These are phyloP conservation scores for Cytospora mali DNA, from an alignment of 2,329 filamentous ascomycete species.

Conservation along the genomic window DNA sequence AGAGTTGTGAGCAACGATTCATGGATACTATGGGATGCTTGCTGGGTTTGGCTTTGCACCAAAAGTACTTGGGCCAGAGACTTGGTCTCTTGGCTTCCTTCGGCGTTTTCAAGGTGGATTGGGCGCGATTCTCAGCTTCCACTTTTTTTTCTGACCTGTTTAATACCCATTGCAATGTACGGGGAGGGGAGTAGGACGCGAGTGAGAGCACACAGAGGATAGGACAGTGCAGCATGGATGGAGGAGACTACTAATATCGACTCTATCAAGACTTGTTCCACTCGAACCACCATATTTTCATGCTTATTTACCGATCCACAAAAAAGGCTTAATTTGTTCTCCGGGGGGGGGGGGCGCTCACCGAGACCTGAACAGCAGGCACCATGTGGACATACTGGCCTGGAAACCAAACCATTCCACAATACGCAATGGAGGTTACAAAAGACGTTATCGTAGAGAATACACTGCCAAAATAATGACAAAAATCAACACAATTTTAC, in stretches of 20 bases:
- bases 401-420: not conserved
- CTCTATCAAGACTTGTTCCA: not conserved
- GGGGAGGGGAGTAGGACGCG: not conserved
- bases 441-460: not conserved
- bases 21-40: not conserved
- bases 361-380: too few relatives aligned
- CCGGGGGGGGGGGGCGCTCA: too few relatives aligned
- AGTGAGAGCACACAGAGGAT: not conserved
- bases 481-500: not conserved
- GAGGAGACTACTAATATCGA: too few relatives aligned
- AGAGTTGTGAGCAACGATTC: not conserved
- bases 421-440: not conserved
- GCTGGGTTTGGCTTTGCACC: too few relatives aligned
- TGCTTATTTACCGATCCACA: not conserved
- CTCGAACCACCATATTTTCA: not conserved
- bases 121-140: not conserved
- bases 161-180: not conserved
- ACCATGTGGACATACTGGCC: too few relatives aligned
- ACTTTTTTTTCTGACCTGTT: not conserved
- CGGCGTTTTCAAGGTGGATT: not conserved
- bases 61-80: not conserved
- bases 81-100: not conserved
- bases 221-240: not conserved
- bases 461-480: too few relatives aligned
- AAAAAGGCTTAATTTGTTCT: too few relatives aligned